Evolutionary conservation across 352 stramenopile genomes (phyloP).

Genomic region (Phytopythium boreale): DNA sequence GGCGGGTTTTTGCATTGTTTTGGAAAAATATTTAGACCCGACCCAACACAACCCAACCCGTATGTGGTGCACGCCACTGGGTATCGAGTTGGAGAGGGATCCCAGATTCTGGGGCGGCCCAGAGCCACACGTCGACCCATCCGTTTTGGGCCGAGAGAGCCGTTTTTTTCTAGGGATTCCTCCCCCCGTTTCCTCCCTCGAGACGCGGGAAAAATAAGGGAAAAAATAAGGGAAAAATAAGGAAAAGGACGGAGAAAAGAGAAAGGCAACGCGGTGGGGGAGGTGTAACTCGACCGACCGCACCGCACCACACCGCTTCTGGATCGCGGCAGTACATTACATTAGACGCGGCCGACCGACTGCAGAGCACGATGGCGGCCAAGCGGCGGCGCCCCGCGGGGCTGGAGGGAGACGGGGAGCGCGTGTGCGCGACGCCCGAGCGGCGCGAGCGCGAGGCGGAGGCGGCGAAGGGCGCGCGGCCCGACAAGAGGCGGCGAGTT

Average conservation of each 20-base stretch:
- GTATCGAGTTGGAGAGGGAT: background rate
- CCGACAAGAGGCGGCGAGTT: background rate
- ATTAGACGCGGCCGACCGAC: background rate
- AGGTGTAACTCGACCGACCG: background rate
- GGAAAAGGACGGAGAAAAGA: background rate
- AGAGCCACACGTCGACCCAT: slow-evolving; percentile 9
- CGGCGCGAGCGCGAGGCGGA: background rate
- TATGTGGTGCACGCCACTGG: background rate
- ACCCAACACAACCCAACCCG: background rate
- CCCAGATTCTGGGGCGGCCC: slow-evolving; percentile 18
- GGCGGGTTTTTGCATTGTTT: background rate
- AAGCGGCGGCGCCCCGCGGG: slow-evolving; percentile 1
- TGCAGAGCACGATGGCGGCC: background rate
- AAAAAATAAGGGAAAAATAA: background rate
- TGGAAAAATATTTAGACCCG: background rate
- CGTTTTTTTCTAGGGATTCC: slow-evolving; percentile 16
- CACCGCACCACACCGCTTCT: background rate
- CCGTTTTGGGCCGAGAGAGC: slow-evolving; percentile 12
- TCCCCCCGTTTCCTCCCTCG: background rate
- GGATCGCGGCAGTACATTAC: background rate
- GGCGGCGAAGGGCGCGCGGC: background rate
- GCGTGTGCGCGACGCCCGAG: slow-evolving; percentile 10
- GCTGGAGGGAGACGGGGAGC: slow-evolving; percentile 10
- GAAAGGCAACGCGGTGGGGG: slow-evolving; percentile 1
- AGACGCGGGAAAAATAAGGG: too few species aligned